Evolutionary conservation across 495 filamentous ascomycete genomes (phyloP), one percentile per base, ranked within the genome.

Genomic region (Trichoderma parareesei): DNA sequence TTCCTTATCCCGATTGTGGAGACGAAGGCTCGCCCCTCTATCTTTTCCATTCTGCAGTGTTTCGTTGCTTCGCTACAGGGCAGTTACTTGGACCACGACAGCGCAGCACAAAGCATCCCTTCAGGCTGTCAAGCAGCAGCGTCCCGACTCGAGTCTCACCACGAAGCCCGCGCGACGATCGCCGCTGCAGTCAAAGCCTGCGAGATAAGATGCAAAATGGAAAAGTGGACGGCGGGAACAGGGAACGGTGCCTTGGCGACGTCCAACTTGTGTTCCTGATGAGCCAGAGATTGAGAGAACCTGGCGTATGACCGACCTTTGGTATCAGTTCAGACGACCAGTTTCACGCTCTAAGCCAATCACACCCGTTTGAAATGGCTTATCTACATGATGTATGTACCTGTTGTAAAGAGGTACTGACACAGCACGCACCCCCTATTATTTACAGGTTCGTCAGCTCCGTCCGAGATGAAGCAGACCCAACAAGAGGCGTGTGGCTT

Each of bases 1-100:
- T 57, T 57, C 53, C 53, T 37, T 57, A 49, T 57, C 53, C 33
- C 53, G 53, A 57, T 35, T 10, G 18, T 57, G 53, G 53, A 57
- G 53, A 14, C 27, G 14, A 14, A 20, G 53, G 53, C 10, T 18
- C 16, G 53, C 27, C 53, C 53, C 53, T 35, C 27, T 35, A 27
- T 27, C 27, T 57, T 57, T 37, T 37, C 53, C 20, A 46, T 55
- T 18, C 48, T 18, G 48, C 48, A 9, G n/a, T 46, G 43, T 46
- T 46, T 4, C 43, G 43, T 27, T 27, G 27, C 27, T 27, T 27
- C 27, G 27, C 2, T 27, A 27, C 27, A 27, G 27, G 27, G 27
- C 27, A 27, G 27, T 27, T 27, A 27, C 40, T 41, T 2, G 40
- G 44, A 0, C 37, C 53, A 57, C 27, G 33, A 14, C 53, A 35